Conservation (phyloP, 345 rosid species). For the Ceriops decandra region DNA sequence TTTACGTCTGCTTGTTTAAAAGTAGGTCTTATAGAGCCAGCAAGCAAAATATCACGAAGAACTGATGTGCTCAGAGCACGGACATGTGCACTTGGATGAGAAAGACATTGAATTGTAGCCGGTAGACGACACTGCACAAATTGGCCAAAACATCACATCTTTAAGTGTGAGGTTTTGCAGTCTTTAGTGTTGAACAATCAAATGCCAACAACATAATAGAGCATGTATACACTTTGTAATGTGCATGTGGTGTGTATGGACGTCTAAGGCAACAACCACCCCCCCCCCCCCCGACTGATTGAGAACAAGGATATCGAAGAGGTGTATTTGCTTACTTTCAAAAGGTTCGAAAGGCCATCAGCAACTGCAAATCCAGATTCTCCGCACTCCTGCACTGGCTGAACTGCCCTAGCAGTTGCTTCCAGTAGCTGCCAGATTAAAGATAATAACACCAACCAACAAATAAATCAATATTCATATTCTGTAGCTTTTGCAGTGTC, state of each 20-base stretch:
- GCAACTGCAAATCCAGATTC: slow-evolving; percentile 84
- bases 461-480: background rate
- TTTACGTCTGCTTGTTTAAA: slow-evolving; percentile 44
- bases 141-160: slow-evolving; percentile 15
- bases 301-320: background rate
- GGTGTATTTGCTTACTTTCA: slow-evolving; percentile 51
- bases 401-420: slow-evolving; percentile 94
- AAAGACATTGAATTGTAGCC: slow-evolving; percentile 75
- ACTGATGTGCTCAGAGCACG: slow-evolving; percentile 88
- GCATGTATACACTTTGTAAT: background rate
- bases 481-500: no score
- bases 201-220: background rate
- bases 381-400: slow-evolving; percentile 74
- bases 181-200: background rate
- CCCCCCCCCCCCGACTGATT: background rate
- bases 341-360: slow-evolving; percentile 82
- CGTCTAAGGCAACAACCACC: no score
- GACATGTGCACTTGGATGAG: slow-evolving; percentile 94
- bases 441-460: slow-evolving; percentile 2
- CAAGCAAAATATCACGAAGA: slow-evolving; percentile 61
- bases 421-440: slow-evolving; percentile 66
- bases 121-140: slow-evolving; percentile 85
- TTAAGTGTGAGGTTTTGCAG: background rate
- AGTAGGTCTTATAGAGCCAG: slow-evolving; percentile 37
- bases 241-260: background rate